Evolutionary conservation across 371 early-diverging fungal genomes (phyloP), one percentile per base, ranked within the genome.

Genomic region (Chytridium lagenaria): DNA sequence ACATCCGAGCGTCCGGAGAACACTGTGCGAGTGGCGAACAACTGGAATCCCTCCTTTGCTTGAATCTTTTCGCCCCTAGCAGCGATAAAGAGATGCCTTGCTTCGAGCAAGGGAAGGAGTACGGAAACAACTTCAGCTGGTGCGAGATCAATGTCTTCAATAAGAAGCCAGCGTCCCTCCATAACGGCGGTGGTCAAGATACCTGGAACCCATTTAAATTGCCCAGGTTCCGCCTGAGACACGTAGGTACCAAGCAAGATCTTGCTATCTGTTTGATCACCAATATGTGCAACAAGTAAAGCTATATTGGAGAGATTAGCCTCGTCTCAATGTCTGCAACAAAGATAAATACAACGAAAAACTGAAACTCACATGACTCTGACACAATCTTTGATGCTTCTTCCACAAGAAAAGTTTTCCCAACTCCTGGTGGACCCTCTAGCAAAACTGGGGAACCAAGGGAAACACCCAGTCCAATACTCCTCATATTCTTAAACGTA

Each of bases 111-210:
- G 1, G 99, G 95, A 59, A 96, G 83, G 50, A 99, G 89, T 1
- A 99, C 91, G 23, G 98, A 95, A 50, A 99, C 84, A 22, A 99
- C 99, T 75, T 99, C 99, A 38, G 90, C 83, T n/a, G 98, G 94
- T 1, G 99, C 99, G 34, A 96, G 85, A 81, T 99, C 98, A 71
- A 99, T 92, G 85, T 99, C 99, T 85, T 99, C 99, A 73, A 99
- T 91, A 69, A 99, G 83, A 30, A 99, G 92, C 99, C 99, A 99
- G 38, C 92, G 84, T 40, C 99, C 99, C 67, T 94, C 91, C 61
- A 86, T 73, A 1, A 99, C 98, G 2, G 99, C 99, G 7, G 90
- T 91, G 0, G 99, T 93, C 55, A 99, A 88, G 16, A 98, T 90
- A 68, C 99, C 99, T 15, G 95, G 91, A 74, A 95, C 96, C 97